Conservation (phyloP, 129 eudicot species). For the Erigeron canadensis region DNA sequence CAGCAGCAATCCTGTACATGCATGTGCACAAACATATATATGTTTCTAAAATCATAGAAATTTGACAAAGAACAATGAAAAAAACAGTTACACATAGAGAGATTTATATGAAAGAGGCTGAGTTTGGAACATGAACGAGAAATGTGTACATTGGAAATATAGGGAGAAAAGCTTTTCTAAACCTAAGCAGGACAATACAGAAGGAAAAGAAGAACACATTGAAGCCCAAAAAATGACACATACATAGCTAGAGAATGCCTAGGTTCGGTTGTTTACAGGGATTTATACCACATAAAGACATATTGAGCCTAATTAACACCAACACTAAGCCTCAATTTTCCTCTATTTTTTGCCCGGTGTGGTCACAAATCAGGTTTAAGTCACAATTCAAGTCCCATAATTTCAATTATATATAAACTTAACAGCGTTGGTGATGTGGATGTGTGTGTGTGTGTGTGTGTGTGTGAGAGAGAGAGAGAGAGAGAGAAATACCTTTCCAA, state of each 20-base stretch:
- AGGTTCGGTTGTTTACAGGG: too few species aligned
- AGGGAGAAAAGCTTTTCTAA: too few species aligned
- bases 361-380: neutral
- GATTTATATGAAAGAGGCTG: too few species aligned
- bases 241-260: too few species aligned
- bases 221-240: too few species aligned
- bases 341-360: neutral
- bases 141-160: too few species aligned
- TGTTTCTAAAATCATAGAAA: too few species aligned
- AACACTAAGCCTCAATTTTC: neutral
- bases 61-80: too few species aligned
- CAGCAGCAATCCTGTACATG: neutral
- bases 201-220: too few species aligned
- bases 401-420: neutral
- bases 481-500: slow-evolving; percentile 84
- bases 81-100: too few species aligned
- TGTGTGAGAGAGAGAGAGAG: slow-evolving; percentile 14
- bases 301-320: neutral
- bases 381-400: neutral
- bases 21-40: neutral
- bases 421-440: neutral
- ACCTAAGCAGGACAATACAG: too few species aligned
- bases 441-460: neutral
- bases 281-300: neutral
- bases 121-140: too few species aligned